Conservation (phyloP, 257 asterid genomes). For the Fraxinus pennsylvanica region DNA sequence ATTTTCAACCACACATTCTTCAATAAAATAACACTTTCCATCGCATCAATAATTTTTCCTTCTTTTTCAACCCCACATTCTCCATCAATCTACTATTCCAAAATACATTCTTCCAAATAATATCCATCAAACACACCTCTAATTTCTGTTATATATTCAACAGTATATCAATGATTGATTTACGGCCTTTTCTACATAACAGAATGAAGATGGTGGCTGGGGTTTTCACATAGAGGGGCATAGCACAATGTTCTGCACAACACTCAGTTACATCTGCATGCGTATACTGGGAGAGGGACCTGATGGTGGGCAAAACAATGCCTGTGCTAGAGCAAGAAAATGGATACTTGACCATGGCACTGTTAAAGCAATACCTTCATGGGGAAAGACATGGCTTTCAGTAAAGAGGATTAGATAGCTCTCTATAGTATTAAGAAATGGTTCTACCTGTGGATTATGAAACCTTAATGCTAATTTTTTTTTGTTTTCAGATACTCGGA, state of each 20-base stretch:
- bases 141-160: background rate
- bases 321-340: constrained; percentile 65
- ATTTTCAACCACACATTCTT: too few species aligned
- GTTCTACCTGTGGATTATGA: background rate
- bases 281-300: constrained; percentile 67
- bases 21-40: too few species aligned
- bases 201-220: constrained; percentile 91
- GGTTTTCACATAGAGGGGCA: constrained; percentile 79
- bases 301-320: constrained; percentile 51
- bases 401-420: constrained; percentile 28
- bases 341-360: constrained; percentile 86
- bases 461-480: background rate
- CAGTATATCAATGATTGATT: background rate
- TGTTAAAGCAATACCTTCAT: constrained; percentile 65
- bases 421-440: background rate
- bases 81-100: too few species aligned
- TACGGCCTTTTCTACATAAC: background rate
- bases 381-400: constrained; percentile 88
- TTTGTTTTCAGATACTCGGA: constrained; percentile 54
- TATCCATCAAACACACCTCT: too few species aligned
- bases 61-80: too few species aligned
- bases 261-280: constrained; percentile 66
- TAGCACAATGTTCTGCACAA: constrained; percentile 75
- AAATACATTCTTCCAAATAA: too few species aligned
- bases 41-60: too few species aligned